Base-by-base conservation (phyloP, 768 basidiomycete species). In the Plicaturopsis crispa region DNA sequence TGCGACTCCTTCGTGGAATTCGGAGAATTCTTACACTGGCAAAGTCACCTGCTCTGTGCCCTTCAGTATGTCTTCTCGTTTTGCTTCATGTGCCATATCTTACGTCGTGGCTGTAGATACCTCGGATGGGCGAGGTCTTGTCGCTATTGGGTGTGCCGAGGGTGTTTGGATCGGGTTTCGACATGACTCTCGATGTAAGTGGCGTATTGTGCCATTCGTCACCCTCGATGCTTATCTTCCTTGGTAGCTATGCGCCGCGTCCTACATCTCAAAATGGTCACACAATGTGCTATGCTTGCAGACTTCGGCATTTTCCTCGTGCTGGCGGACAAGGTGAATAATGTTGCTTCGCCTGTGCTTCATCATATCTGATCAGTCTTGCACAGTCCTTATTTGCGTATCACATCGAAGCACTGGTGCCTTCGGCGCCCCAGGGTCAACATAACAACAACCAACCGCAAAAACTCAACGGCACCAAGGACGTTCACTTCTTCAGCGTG, bases 281-380 rank as follows among this genome's bases (percentile, higher is more conserved):
- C 90, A 0, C 91, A 96, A 53, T 90, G 89, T 55, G 92, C 92
- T 1, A 93, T 97, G 73, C 65, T 98, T 5, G 91, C 96, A 54
- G 88, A 94, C 46, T 97, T 96, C 57, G 88, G 91, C 12, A 91
- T 97, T 47, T 92, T 99, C 70, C 72, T 98, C 19, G 94, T 98
- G 4, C 66, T 97, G 8, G 89, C 92, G 6, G 91, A 96, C 60
- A 93, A 92, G 70, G 87, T 79, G 37, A 24, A 39, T 30, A 46
- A 19, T 5, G 24, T n/a, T 32, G 17, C 32, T 20, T 33, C 8
- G 12, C 31, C 16, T n/a, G 10, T 18, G 24, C 7, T 3, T 5
- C 7, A 17, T 18, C 12, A 19, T n/a, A 11, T 33, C 10, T 41
- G 35, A 10, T 24, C 21, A 31, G 34, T 19, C 35, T 16, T 41